Evolutionary conservation across 768 basidiomycete species (phyloP), one percentile per base, ranked within the genome.

Genomic region (Galerina marginata): DNA sequence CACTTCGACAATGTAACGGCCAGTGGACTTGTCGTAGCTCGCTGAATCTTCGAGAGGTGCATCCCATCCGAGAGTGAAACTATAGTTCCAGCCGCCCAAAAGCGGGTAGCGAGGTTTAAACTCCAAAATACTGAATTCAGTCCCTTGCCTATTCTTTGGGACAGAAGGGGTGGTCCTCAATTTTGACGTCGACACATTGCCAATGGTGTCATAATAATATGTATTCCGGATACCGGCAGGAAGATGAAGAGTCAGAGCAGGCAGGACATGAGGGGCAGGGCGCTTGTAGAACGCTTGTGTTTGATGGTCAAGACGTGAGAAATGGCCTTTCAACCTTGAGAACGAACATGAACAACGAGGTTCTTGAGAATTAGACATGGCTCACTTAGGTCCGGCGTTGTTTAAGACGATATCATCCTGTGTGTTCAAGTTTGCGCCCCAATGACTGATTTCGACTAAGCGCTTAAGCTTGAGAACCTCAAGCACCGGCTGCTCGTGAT

Each of bases 31-130:
- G 65, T 92, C 87, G 66, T 85, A 91, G 59, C 81, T 83, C 14
- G 84, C 86, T 9, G 86, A 88, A 71, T 93, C 86, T n/a, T 76
- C 83, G 48, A 95, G 82, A 29, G 90, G 90, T n/a, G 92, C 83
- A 67, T 98, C 95, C 84, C 92, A 99, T 2, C 97, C 97, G 3
- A 98, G 81, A 5, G 93, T 95, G 78, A 96, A 99, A 44, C 81
- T 88, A 74, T 96, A 99, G 70, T 97, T 99, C 97, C 97, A 99
- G 44, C 96, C 95, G 33, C 97, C 97, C 66, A 99, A 73, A 46
- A 99, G 69, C 36, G 97, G 97, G 74, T 95, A 99, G 46, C 97
- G 85, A 0, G 97, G 96, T 42, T 82, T 83, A 50, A 99, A 72
- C 68, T 98, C 95, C 25, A 99, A 80, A 23, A 90, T 63, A 54